Evolutionary conservation across 495 filamentous ascomycete species (phyloP).

Genomic region (Elaphomyces granulatus): DNA sequence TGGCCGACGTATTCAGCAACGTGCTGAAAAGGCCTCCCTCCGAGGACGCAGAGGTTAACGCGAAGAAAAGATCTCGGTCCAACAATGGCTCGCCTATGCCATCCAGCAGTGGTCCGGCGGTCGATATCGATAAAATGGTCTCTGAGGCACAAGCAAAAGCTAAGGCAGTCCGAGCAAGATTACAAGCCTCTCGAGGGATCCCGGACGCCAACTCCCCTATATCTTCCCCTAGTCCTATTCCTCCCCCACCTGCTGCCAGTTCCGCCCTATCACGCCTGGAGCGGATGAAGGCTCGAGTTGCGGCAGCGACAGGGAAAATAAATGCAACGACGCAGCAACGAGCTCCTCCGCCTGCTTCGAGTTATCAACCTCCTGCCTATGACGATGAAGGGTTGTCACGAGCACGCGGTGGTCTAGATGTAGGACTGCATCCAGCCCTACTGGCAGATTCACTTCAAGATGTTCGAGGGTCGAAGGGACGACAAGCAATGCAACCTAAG

Average conservation of each 20-base stretch:
- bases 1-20: constrained; percentile 39
- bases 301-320: constrained; percentile 53
- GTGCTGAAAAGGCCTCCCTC: constrained; percentile 45
- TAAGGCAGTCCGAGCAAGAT: constrained; percentile 41
- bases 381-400: constrained; percentile 35
- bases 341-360: constrained; percentile 16
- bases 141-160: constrained; percentile 49
- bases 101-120: constrained; percentile 19
- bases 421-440: constrained; percentile 75
- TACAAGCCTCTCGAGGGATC: constrained; percentile 31
- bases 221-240: constrained; percentile 24
- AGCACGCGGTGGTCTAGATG: constrained; percentile 67
- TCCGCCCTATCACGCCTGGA: constrained; percentile 37
- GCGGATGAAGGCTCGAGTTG: constrained; percentile 71
- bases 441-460: constrained; percentile 58
- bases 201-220: constrained; percentile 16
- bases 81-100: constrained; percentile 44
- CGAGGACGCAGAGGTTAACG: constrained; percentile 35
- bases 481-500: constrained; percentile 37
- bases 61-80: constrained; percentile 44
- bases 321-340: constrained; percentile 30
- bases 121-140: constrained; percentile 45
- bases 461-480: constrained; percentile 44
- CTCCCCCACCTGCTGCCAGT: constrained; percentile 29
- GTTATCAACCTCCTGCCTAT: constrained; percentile 26